Percentiles rank a stretch among this genome's conserved stretches.
phyloP scores from a whole-genome alignment of 2,329 filamentous ascomycete genomes.

The Xylaria sp. region DNA sequence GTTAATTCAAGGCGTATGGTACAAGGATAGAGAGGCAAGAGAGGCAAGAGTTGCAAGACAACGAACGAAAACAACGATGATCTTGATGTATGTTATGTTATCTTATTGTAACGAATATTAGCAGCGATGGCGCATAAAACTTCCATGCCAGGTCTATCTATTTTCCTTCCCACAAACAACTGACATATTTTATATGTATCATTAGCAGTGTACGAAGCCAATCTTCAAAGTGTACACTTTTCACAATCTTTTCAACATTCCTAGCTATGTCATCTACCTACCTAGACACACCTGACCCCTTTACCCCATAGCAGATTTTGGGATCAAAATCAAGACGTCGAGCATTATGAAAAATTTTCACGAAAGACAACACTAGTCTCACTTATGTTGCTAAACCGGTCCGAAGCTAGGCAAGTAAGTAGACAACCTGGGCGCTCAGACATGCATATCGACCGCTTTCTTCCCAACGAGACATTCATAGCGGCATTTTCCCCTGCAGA shows the following conservation, averaged over 20 bases:
- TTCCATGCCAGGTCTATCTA: not conserved
- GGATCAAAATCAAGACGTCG: not conserved
- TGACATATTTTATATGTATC: not conserved
- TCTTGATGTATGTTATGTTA: not conserved
- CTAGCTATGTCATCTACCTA: not conserved
- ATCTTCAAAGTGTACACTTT: no score
- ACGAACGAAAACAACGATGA: not conserved
- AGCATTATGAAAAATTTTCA: no score
- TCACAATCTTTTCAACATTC: not conserved
- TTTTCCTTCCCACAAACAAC: not conserved
- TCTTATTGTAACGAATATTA: not conserved
- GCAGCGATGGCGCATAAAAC: not conserved
- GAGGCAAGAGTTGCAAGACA: constrained; percentile 9
- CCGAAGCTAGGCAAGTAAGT: not conserved
- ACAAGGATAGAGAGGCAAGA: not conserved
- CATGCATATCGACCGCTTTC: not conserved
- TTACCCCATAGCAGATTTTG: not conserved
- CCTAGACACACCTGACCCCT: not conserved
- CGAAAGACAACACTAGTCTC: not conserved
- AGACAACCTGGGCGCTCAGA: not conserved
- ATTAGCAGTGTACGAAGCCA: not conserved
- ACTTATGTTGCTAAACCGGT: not conserved
- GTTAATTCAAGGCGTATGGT: not conserved
- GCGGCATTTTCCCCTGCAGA: not conserved
- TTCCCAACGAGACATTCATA: not conserved